Base-by-base conservation (phyloP, 768 basidiomycete genomes). In the Mycena pura region DNA sequence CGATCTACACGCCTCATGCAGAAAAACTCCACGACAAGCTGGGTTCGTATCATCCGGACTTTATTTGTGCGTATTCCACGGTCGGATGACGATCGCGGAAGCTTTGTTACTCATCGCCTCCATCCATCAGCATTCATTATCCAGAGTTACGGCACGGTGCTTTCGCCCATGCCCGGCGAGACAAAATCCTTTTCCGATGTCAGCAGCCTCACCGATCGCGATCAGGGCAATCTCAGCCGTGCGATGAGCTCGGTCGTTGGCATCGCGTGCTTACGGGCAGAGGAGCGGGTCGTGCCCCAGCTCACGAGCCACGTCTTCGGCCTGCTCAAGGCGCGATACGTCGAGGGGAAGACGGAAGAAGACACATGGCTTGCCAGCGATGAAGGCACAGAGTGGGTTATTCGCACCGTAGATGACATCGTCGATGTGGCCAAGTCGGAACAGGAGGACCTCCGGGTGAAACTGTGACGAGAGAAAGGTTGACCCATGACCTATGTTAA, bases 11-110 rank as follows among this genome's bases (percentile, higher is more conserved):
- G 74, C 94, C 94, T 73, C 91, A 94, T 80, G 89, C 88, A 71
- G 87, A 86, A 80, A 96, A 96, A 78, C 86, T 96, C 72, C 85
- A 93, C 77, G 80, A 87, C 79, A 96, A 95, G 80, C 83, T 96
- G 64, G 88, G 83, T 72, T 83, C 85, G 56, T 92, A 93, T 79
- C 95, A 96, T 76, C 95, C 95, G 62, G 95, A 96, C 82, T 92
- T 96, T 80, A 93, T 95, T 75, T 82, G 92, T 94, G 76, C 80
- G 92, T 86, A 70, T 73, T n/a, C n/a, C n/a, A n/a, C n/a, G n/a
- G n/a, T n/a, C n/a, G n/a, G n/a, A n/a, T n/a, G n/a, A n/a, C n/a
- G n/a, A n/a, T n/a, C n/a, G n/a, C n/a, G n/a, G n/a, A n/a, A n/a
- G n/a, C n/a, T n/a, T n/a, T n/a, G n/a, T n/a, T n/a, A 62, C 43